These are phyloP conservation scores for Pterocarpus santalinus DNA, from an alignment of 306 rosid genomes.

Conservation along the genomic window DNA sequence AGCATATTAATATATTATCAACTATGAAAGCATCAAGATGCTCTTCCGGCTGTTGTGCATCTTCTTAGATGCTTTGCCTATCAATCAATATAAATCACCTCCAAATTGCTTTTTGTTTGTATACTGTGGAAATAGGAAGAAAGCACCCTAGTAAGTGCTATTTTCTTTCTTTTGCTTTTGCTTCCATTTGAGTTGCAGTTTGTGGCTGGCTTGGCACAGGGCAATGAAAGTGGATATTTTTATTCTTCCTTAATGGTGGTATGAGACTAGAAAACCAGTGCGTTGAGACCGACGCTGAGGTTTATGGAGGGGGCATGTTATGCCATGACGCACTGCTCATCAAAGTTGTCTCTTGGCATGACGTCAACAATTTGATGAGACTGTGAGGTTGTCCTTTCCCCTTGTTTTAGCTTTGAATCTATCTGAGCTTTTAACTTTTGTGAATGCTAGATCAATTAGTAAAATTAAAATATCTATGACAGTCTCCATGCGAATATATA, in stretches of 20 bases:
- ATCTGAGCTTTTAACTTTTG: neutral
- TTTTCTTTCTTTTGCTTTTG: neutral
- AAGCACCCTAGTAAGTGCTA: neutral
- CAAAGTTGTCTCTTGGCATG: constrained; percentile 34
- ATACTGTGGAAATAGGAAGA: neutral
- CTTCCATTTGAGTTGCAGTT: neutral
- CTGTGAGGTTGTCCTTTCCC: neutral
- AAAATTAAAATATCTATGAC: constrained; percentile 24
- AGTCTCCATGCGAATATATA: constrained; percentile 23
- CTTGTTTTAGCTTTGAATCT: constrained; percentile 31
- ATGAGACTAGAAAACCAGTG: neutral
- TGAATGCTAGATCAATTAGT: neutral
- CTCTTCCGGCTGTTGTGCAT: neutral
- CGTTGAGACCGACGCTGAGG: constrained; percentile 36
- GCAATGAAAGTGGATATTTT: neutral
- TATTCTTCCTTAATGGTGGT: neutral
- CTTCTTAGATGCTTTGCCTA: neutral
- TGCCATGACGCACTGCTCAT: constrained; percentile 32
- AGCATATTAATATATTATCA: neutral
- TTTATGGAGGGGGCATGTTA: constrained; percentile 17
- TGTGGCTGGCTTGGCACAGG: constrained; percentile 9
- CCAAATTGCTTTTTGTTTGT: neutral
- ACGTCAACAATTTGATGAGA: constrained; percentile 45
- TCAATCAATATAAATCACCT: neutral
- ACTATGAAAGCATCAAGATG: neutral